Evolutionary conservation across 2,329 filamentous ascomycete species (phyloP).

Genomic region (Aspergillus ochraceus): DNA sequence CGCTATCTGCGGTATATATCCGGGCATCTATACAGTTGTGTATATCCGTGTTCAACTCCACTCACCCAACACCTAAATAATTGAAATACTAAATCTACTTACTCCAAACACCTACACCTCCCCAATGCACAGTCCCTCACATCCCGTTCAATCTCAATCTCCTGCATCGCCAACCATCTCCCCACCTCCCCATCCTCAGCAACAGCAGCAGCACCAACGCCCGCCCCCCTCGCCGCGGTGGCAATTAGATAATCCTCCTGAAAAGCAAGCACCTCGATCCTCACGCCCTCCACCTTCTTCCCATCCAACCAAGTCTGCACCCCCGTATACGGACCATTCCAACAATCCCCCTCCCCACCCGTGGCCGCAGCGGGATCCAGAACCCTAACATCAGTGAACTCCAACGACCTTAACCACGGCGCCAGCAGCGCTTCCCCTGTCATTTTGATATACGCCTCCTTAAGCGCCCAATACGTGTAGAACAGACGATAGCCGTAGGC

Average conservation of each 20-base stretch:
- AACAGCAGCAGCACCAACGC: slow-evolving; percentile 25
- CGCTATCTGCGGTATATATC: no score
- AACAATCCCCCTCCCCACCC: slow-evolving; percentile 35
- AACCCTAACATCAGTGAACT: slow-evolving; percentile 59
- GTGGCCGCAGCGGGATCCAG: not conserved
- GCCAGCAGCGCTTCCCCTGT: slow-evolving; percentile 64
- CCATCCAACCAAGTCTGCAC: slow-evolving; percentile 54
- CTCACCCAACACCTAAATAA: no score
- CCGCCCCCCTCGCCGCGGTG: slow-evolving; percentile 49
- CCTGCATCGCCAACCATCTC: slow-evolving; percentile 30
- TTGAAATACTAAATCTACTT: not conserved
- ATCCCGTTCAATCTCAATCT: slow-evolving; percentile 50
- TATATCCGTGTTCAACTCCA: no score
- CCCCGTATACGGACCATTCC: slow-evolving; percentile 39
- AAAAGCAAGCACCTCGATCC: slow-evolving; percentile 59
- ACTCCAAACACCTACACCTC: slow-evolving; percentile 33
- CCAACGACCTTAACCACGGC: slow-evolving; percentile 59
- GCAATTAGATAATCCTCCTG: slow-evolving; percentile 61
- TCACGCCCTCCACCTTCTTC: slow-evolving; percentile 50
- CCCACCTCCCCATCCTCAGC: not conserved
- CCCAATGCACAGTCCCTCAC: slow-evolving; percentile 43
- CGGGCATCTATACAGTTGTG: no score
- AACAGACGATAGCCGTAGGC: slow-evolving; percentile 60
- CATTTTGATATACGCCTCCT: slow-evolving; percentile 68
- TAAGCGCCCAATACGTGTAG: slow-evolving; percentile 65